A percentile compares a stretch with the other conserved stretches of the same genome.
These are phyloP conservation scores for Clavulina sp. DNA, from an alignment of 768 basidiomycete species.

Conservation along the genomic window DNA sequence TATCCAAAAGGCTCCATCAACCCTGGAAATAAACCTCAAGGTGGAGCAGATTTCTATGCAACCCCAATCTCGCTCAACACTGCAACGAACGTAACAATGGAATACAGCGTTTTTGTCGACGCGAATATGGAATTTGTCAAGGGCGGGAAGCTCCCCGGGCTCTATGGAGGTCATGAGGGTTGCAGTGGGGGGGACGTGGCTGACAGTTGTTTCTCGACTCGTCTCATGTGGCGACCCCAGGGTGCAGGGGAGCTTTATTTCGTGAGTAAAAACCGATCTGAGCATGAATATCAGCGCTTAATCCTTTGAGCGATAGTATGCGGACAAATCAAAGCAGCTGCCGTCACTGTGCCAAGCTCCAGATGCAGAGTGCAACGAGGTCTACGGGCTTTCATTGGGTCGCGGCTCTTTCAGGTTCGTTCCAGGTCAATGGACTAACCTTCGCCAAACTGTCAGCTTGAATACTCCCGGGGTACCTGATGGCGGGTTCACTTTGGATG, in stretches of 20 bases:
- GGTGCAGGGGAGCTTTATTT: conserved; percentile 59
- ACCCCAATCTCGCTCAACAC: conserved; percentile 19
- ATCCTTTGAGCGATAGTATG: conserved; percentile 33
- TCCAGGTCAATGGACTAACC: conserved; percentile 49
- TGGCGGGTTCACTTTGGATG: conserved; percentile 44
- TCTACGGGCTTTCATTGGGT: conserved; percentile 59
- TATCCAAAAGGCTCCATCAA: conserved; percentile 58
- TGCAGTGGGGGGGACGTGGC: conserved; percentile 68
- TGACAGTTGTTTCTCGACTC: conserved; percentile 58
- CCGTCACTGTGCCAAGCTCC: conserved; percentile 32
- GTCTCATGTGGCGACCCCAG: conserved; percentile 48
- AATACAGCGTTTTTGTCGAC: conserved; percentile 66
- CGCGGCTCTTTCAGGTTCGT: conserved; percentile 51
- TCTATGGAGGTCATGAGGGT: conserved; percentile 33
- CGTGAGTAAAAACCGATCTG: conserved; percentile 16
- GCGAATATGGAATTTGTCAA: conserved; percentile 55
- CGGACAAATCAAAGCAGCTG: conserved; percentile 53
- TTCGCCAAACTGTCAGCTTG: conserved; percentile 49
- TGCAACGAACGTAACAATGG: conserved; percentile 38
- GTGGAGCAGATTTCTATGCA: conserved; percentile 58
- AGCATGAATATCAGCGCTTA: neutral
- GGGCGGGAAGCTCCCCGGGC: conserved; percentile 71
- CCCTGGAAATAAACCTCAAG: conserved; percentile 41
- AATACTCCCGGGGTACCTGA: conserved; percentile 60
- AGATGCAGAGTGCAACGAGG: conserved; percentile 40